These are phyloP conservation scores for Kodamaea ohmeri DNA, from an alignment of 1,139 yeast species.

Conservation along the genomic window DNA sequence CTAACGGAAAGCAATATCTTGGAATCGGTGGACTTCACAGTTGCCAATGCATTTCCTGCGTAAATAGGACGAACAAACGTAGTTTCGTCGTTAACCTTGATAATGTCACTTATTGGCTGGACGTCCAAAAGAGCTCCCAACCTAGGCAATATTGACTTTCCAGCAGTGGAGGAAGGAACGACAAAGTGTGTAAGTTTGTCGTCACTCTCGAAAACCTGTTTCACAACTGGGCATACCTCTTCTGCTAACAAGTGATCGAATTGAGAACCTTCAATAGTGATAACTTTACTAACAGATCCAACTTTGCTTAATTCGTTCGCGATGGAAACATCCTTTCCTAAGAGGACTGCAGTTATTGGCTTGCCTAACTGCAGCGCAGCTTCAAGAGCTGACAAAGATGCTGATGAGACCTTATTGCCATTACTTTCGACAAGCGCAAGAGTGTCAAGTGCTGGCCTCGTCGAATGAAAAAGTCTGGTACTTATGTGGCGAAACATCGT, in stretches of 20 bases:
- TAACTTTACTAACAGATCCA: constrained; percentile 43
- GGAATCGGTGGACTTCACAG: constrained; percentile 70
- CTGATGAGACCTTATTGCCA: constrained; percentile 54
- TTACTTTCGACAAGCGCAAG: constrained; percentile 70
- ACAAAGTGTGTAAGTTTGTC: constrained; percentile 65
- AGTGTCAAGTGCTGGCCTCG: constrained; percentile 41
- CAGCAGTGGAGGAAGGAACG: constrained; percentile 80
- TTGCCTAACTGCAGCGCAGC: constrained; percentile 67
- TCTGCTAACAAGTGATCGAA: constrained; percentile 65
- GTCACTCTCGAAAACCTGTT: constrained; percentile 40
- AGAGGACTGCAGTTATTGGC: constrained; percentile 60
- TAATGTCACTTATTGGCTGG: constrained; percentile 85
- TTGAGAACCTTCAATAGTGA: constrained; percentile 48
- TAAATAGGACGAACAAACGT: constrained; percentile 92
- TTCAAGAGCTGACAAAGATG: constrained; percentile 61
- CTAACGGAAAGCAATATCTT: constrained; percentile 72
- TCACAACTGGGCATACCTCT: constrained; percentile 57
- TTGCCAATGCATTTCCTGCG: constrained; percentile 91
- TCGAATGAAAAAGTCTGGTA: constrained; percentile 33
- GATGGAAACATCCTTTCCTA: constrained; percentile 51
- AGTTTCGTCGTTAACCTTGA: constrained; percentile 58
- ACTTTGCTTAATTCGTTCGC: constrained; percentile 40
- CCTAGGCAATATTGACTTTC: constrained; percentile 85
- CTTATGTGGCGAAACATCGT: constrained; percentile 7
- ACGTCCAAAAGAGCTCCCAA: constrained; percentile 80